Base-by-base conservation (phyloP, 352 stramenopile species). In the Pythium sukuiense region DNA sequence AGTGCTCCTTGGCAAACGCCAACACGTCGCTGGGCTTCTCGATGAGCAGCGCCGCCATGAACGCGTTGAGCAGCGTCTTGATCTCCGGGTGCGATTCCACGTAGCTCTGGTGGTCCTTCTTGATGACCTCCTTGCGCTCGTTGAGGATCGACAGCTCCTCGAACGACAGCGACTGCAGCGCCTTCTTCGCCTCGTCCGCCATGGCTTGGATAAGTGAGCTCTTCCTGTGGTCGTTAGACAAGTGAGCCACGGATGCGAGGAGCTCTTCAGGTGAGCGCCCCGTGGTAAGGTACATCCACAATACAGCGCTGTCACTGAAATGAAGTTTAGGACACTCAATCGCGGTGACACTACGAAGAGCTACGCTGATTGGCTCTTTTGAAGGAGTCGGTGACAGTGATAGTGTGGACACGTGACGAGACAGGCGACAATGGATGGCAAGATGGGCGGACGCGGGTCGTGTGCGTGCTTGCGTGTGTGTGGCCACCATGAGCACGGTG, bases 21-120 rank as follows among this genome's bases (percentile, higher is more conserved):
- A 93, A 61, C 49, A 97, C 87, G 64, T 97, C 84, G 45, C 74
- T 67, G 6, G 89, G 89, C 73, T 97, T 97, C 57, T 95, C 87
- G 26, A 97, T 71, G 55, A 97, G 74, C 59, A 97, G 77, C 56
- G 85, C 76, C 20, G 79, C 74, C 86, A 97, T 93, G 79, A 97
- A 97, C 54, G 82, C 74, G 68, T 83, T 95, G 48, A 97, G 74
- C 55, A 97, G 79, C 67, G 86, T 89, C 84, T 96, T 93, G 66
- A 97, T 91, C 80, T 97, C 89, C 29, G 89, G 85, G 55, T 97
- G 89, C 13, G 75, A 61, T 46, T 90, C 85, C 37, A 97, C 75
- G 61, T 97, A 97, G 14, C 66, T 73, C 18, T 83, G 70, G 72
- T 97, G 88, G 32, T 92, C 87, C 65, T 93, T 88, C 71, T 95